Evolutionary conservation across 441 rosid genomes (phyloP), one percentile per base, ranked within the genome.

Genomic region (Biscutella laevigata): DNA sequence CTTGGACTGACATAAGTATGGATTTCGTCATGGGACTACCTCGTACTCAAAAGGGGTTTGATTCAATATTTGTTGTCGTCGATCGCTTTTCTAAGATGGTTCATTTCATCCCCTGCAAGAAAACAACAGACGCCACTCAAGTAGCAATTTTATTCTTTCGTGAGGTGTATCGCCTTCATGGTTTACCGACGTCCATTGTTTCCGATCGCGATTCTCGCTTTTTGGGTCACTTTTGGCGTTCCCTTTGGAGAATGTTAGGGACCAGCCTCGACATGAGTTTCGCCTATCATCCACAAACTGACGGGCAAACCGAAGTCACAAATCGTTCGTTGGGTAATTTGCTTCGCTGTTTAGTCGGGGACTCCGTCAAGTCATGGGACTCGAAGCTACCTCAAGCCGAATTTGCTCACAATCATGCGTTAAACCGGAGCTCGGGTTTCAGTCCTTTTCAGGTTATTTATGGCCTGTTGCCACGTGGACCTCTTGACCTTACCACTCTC

Each of bases 21-120:
- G 42, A 37, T 4, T 37, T 37, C 1, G 3, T 15, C 1, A 5
- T 37, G 1, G 22, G 42, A 0, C 4, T 37, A 1, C 42, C 42
- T 0, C 11, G 3, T 0, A 37, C 12, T 1, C 12, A 17, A 4
- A 0, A 0, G 0, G 24, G 42, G 0, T 4, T 16, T 9, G 12
- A 16, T 8, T 38, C 21, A 0, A 16, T 38, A 0, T 37, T 37
- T 2, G 22, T 38, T 0, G 6, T 38, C 4, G 24, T 38, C 0
- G 42, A 38, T 16, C 42, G 6, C 0, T 38, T 38, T 6, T 35
- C 6, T 0, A 37, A 16, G n/a, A 37, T 37, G 22, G 11, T 3
- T 1, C 22, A 37, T 8, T 37, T 37, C 1, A 7, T 37, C 4
- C 21, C 42, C 0, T 37, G 42, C 4, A 37, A 37, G 8, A 36